phyloP scores from a whole-genome alignment of 140 eudicot species.

The Cichorium intybus region DNA sequence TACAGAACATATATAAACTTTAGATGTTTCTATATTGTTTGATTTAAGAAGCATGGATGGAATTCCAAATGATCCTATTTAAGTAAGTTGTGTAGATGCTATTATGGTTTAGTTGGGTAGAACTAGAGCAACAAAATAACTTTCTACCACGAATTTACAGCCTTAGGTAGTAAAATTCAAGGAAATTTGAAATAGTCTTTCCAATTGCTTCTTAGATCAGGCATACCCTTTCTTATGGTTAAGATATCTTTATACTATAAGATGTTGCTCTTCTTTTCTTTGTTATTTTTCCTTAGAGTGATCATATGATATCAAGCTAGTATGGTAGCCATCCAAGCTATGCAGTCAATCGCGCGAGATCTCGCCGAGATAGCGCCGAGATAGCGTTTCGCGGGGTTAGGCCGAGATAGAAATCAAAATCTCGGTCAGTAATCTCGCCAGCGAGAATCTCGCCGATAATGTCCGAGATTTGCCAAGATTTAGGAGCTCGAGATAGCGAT shows the following conservation, averaged over 20 bases:
- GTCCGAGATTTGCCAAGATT: no score
- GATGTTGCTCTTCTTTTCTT: not conserved
- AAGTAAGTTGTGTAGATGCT: not conserved
- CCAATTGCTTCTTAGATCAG: no score
- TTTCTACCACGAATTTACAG: not conserved
- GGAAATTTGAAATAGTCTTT: no score
- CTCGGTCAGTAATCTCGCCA: no score
- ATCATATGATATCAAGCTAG: not conserved
- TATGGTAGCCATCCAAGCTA: not conserved
- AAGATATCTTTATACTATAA: not conserved
- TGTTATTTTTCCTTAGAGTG: not conserved
- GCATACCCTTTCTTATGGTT: not conserved
- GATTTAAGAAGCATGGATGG: not conserved
- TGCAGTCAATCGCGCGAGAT: no score
- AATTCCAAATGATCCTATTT: conserved; percentile 3
- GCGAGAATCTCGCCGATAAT: no score
- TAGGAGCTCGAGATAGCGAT: no score
- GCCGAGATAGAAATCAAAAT: no score
- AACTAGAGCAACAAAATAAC: not conserved
- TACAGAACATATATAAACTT: conserved; percentile 5
- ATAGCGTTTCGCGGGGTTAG: no score
- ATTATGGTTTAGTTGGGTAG: not conserved
- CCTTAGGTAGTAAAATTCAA: no score
- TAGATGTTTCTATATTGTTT: not conserved
- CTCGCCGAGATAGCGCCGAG: no score